A percentile compares a stretch with the other conserved stretches of the same genome.
Conservation (phyloP, 2,329 filamentous ascomycete genomes). For the Sporothrix inflata region DNA sequence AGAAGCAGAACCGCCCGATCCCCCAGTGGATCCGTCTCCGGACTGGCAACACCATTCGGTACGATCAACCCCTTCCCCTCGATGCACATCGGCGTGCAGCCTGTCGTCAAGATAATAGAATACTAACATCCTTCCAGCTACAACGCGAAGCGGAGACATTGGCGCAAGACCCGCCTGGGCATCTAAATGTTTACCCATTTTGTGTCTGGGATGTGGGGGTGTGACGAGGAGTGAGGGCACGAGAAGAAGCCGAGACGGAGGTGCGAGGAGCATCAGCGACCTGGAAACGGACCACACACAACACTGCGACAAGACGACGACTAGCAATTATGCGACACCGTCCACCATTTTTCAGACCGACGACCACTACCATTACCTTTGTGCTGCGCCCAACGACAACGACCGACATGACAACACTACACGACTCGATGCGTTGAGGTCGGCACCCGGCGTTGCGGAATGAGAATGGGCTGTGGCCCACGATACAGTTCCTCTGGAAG, state of each 20-base stretch:
- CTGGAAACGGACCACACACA: neutral
- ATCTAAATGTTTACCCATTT: constrained; percentile 68
- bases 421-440: neutral
- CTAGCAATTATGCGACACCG: constrained; percentile 2
- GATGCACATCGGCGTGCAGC: too few relatives aligned
- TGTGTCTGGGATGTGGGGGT: constrained; percentile 25
- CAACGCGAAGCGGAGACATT: constrained; percentile 99
- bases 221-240: constrained; percentile 22
- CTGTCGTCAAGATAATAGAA: neutral
- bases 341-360: neutral
- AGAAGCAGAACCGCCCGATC: constrained; percentile 99
- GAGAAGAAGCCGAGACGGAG: constrained; percentile 8
- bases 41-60: constrained; percentile 99
- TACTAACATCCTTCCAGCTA: constrained; percentile 66
- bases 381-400: constrained; percentile 8
- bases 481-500: neutral
- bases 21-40: constrained; percentile 99
- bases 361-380: neutral
- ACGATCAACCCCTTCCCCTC: constrained; percentile 49
- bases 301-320: constrained; percentile 12
- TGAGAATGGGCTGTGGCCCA: constrained; percentile 11
- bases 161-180: constrained; percentile 99
- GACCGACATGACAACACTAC: neutral
- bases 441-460: neutral
- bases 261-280: neutral